phyloP scores from a whole-genome alignment of 1,139 yeast genomes.

The Candida gigantensis region DNA sequence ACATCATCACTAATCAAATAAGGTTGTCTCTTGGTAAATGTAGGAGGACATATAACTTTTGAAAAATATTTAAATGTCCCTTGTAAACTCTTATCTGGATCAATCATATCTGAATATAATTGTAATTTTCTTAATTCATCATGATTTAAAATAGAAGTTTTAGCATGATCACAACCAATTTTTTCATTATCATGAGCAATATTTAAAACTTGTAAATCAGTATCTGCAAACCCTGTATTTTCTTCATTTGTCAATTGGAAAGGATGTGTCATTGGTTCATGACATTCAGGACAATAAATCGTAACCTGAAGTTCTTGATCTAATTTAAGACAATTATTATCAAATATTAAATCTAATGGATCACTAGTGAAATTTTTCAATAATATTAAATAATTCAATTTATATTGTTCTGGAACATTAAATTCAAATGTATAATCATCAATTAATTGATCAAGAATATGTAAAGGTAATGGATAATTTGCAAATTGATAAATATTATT shows the following conservation, averaged over 20 bases:
- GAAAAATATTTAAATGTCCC: slow-evolving; percentile 14
- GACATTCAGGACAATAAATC: slow-evolving; percentile 23
- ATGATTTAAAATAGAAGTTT: slow-evolving; percentile 16
- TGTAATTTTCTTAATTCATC: slow-evolving; percentile 24
- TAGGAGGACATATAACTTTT: slow-evolving; percentile 3
- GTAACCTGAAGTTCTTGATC: slow-evolving; percentile 7
- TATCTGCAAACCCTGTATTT: slow-evolving; percentile 25
- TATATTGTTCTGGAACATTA: slow-evolving; percentile 13
- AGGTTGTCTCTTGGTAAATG: slow-evolving; percentile 5
- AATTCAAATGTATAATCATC: slow-evolving; percentile 23
- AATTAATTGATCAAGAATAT: slow-evolving; percentile 21
- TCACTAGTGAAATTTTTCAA: slow-evolving; percentile 1
- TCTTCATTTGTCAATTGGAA: slow-evolving; percentile 18
- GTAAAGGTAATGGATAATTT: slow-evolving; percentile 28
- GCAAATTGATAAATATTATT: slow-evolving; percentile 24
- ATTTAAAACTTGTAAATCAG: slow-evolving; percentile 13
- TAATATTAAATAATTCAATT: neutral
- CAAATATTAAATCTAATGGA: slow-evolving; percentile 4
- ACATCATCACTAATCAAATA: slow-evolving; percentile 5
- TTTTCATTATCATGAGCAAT: neutral
- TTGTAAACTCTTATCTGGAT: slow-evolving; percentile 15
- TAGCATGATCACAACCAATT: slow-evolving; percentile 4
- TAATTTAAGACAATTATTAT: slow-evolving; percentile 1
- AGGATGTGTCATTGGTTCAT: slow-evolving; percentile 10
- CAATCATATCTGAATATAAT: slow-evolving; percentile 21